Evolutionary conservation across 2,329 filamentous ascomycete genomes (phyloP), one percentile per base, ranked within the genome.

Genomic region (Mariannaea elegans): DNA sequence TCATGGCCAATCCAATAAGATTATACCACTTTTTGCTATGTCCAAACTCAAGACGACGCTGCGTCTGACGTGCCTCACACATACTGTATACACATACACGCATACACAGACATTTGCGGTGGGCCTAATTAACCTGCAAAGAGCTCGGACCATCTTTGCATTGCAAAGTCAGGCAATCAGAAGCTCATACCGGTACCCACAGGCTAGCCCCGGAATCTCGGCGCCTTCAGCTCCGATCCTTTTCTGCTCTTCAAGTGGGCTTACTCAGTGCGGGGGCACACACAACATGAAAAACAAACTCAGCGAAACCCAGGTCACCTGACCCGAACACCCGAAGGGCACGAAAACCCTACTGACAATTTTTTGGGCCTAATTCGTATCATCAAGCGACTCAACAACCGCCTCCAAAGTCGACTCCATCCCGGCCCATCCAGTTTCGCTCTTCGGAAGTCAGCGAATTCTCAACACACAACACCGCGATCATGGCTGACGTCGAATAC

Each of bases 401-500:
- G 70, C 65, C 68, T 66, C 68, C 68, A 66, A 68, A 66, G 68
- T 68, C 70, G 73, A 76, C 74, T 72, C 69, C 72, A 75, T 73
- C 73, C 71, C 70, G 72, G 72, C 71, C 72, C 75, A 68, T 69
- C 73, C 69, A 75, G 71, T 75, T 77, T 79, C 77, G 77, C 73
- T 74, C 71, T 75, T 77, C 78, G 77, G 79, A 70, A 74, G 78
- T 74, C 73, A 78, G 79, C 78, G 76, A 80, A 78, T 76, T 72
- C 73, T 72, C 73, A 70, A 73, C 74, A 73, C 72, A 75, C 72
- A 76, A 74, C 73, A 81, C 77, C 81, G 80, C 78, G 79, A 84
- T 76, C 84, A 94, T 94, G 92, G 92, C 92, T 89, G 92, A 94
- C 87, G 52, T 55, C 52, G 90, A 93, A 85, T 95, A 95, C 85